A percentile compares a stretch with the other conserved stretches of the same genome.
Conservation (phyloP, 345 rosid species). For the Turritis glabra region DNA sequence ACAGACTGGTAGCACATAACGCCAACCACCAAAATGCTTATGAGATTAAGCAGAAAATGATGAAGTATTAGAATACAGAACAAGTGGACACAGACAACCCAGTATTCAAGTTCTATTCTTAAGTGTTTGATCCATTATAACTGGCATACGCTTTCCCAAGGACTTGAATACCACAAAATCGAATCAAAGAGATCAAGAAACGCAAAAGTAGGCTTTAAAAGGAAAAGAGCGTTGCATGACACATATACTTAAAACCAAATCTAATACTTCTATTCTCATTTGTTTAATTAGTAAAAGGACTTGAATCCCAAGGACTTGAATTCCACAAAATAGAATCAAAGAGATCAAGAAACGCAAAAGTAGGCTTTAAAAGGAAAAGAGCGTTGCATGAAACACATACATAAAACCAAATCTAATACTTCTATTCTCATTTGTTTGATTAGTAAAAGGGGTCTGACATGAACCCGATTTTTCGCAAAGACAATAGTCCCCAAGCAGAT, state of each 20-base stretch:
- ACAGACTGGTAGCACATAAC: conserved; percentile 16
- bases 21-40: conserved; percentile 16
- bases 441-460: conserved; percentile 7
- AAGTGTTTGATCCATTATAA: neutral
- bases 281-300: neutral
- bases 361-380: conserved; percentile 6
- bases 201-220: neutral
- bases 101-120: neutral
- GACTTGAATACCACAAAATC: conserved; percentile 17
- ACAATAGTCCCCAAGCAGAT: conserved; percentile 13
- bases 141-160: conserved; percentile 13
- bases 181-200: neutral
- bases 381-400: conserved; percentile 11
- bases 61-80: conserved; percentile 1
- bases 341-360: neutral
- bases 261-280: conserved; percentile 10
- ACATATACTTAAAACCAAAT: conserved; percentile 12
- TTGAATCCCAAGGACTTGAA: conserved; percentile 6
- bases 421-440: neutral
- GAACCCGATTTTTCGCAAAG: neutral
- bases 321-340: conserved; percentile 7
- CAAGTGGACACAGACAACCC: conserved; percentile 19
- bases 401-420: conserved; percentile 17
- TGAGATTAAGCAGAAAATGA: conserved; percentile 20
- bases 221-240: conserved; percentile 17